Evolutionary conservation across 495 filamentous ascomycete species (phyloP), one percentile per base, ranked within the genome.

Genomic region (Talaromyces trachyspermus): DNA sequence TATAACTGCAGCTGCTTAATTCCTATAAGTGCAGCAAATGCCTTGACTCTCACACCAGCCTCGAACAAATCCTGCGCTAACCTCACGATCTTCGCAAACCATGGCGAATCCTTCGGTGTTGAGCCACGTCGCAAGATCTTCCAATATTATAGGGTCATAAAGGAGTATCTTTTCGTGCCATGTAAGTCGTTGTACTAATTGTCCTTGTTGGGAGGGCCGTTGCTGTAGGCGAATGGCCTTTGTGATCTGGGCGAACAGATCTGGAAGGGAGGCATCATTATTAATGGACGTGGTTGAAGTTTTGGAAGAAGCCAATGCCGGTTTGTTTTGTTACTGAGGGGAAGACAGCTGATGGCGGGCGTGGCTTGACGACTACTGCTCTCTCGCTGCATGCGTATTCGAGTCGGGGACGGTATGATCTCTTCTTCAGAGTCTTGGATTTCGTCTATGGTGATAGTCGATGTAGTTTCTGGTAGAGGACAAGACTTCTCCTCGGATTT

Each of bases 151-250:
- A 0, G 94, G 89, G 52, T 97, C 91, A 59, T 91, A 97, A 65
- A 95, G 81, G 14, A 97, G 72, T 38, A 98, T 95, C 62, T 89
- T 91, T 68, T 95, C 84, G 45, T 94, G 71, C 84, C 87, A 96
- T 5, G 74, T 86, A 9, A 80, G 25, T 66, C 61, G 20, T 49
- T 17, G 44, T 17, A 12, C 32, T 15, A 11, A 24, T 17, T 7
- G n/a, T 12, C 18, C 19, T 22, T 33, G 11, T 19, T n/a, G 19
- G 18, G 15, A 4, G 64, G 70, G 56, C 76, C 68, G 33, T 59
- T 75, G 12, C 70, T 77, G 48, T 55, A 76, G 23, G 69, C 73
- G 50, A 64, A 95, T 71, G 5, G 84, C 81, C 30, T 70, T 67
- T 2, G 83, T 87, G 46, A 95, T 88, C 50, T 75, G 70, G 6